Evolutionary conservation across 345 rosid genomes (phyloP).

Genomic region (Turnera subulata): DNA sequence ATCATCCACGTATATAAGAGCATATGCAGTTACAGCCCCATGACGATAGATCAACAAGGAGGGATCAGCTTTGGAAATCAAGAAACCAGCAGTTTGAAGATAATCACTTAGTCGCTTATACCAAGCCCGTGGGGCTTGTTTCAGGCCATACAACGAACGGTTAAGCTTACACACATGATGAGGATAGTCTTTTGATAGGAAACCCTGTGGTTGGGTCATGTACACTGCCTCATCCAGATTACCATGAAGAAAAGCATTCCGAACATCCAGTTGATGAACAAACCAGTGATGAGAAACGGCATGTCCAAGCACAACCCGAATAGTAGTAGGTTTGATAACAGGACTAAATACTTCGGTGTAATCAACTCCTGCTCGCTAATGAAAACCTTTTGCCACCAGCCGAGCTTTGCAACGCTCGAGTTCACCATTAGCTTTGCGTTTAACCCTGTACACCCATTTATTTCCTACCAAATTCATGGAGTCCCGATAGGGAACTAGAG

Average conservation of each 20-base stretch:
- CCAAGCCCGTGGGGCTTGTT: not conserved
- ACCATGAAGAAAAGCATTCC: constrained; percentile 7
- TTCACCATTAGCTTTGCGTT: not conserved
- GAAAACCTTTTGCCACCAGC: not conserved
- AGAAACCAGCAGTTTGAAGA: not conserved
- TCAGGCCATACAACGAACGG: not conserved
- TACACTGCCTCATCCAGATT: not conserved
- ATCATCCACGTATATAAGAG: too few species aligned
- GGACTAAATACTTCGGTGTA: not conserved
- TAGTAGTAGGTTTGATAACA: not conserved
- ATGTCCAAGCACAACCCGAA: not conserved
- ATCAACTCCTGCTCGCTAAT: not conserved
- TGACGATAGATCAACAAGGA: not conserved
- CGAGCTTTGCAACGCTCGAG: not conserved
- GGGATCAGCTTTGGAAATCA: not conserved
- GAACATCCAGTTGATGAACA: not conserved
- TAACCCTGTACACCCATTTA: not conserved
- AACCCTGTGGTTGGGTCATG: not conserved
- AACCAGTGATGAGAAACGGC: not conserved
- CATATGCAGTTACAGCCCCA: not conserved
- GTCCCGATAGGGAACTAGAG: too few species aligned
- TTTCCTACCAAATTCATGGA: too few species aligned
- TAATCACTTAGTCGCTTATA: not conserved
- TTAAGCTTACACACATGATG: constrained; percentile 3
- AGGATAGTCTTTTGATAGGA: not conserved